phyloP scores from a whole-genome alignment of 331 rosid species.

The Saraca asoca region DNA sequence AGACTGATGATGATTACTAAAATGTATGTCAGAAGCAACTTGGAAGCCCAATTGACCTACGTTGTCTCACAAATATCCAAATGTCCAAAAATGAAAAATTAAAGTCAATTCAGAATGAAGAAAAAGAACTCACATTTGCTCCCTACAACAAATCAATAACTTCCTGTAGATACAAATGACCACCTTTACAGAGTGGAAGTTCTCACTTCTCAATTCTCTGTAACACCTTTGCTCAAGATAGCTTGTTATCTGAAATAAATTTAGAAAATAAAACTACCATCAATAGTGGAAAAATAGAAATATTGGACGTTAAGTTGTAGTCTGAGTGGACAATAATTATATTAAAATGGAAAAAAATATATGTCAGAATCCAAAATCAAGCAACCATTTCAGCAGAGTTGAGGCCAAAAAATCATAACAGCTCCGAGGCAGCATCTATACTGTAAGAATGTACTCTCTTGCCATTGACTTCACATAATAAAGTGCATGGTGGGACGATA shows the following conservation, averaged over 20 bases:
- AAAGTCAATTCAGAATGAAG: not conserved
- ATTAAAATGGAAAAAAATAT: too few species aligned
- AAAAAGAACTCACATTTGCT: slow-evolving; percentile 72
- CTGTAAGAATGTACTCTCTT: not conserved
- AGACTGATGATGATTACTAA: not conserved
- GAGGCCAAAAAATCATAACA: not conserved
- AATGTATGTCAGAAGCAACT: slow-evolving; percentile 13
- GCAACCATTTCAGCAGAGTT: not conserved
- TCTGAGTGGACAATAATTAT: not conserved
- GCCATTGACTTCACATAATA: slow-evolving; percentile 1
- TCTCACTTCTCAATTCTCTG: slow-evolving; percentile 75
- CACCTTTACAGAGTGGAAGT: slow-evolving; percentile 69
- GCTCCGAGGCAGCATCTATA: not conserved
- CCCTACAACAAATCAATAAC: slow-evolving; percentile 70
- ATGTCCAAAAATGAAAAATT: slow-evolving; percentile 25
- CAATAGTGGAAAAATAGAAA: not conserved
- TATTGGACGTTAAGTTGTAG: not conserved
- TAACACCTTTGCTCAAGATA: slow-evolving; percentile 84
- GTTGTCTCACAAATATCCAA: slow-evolving; percentile 25
- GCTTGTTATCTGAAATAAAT: slow-evolving; percentile 63
- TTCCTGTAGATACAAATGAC: slow-evolving; percentile 78
- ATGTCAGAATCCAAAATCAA: not conserved
- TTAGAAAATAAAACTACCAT: slow-evolving; percentile 15
- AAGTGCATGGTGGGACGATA: not conserved
- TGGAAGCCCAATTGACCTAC: not conserved